Percentiles rank a stretch among this genome's conserved stretches.
phyloP scores from a whole-genome alignment of 805 yeast species.

The Limtongozyma cylindracea region DNA sequence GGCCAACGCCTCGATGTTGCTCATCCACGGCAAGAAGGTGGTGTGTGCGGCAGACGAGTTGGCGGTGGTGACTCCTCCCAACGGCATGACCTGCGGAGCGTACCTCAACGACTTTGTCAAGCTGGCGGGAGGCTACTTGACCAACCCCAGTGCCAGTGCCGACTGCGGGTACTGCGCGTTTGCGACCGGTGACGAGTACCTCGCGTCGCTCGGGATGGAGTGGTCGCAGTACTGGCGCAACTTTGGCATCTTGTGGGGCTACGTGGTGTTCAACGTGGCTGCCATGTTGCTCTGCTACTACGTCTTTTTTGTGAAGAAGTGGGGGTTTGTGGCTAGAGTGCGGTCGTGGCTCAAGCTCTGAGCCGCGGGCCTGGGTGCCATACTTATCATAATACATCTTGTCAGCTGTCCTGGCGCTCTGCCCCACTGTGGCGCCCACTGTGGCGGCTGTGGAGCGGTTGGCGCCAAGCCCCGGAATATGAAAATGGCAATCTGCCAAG shows the following conservation, averaged over 20 bases:
- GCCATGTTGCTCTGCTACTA: too few species aligned
- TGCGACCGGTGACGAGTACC: conserved; percentile 1
- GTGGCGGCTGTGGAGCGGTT: too few species aligned
- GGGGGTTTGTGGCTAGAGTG: too few species aligned
- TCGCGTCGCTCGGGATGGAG: conserved; percentile 1
- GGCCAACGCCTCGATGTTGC: conserved; percentile 20
- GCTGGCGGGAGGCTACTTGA: conserved; percentile 1
- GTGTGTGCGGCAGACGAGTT: conserved; percentile 22
- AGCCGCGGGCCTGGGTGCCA: too few species aligned
- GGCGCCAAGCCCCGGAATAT: too few species aligned
- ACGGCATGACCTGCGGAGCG: conserved; percentile 2
- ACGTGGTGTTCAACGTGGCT: conserved; percentile 1
- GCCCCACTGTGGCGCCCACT: too few species aligned
- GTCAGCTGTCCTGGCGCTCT: too few species aligned
- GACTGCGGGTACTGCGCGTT: conserved; percentile 2
- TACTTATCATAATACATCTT: too few species aligned
- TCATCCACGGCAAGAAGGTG: conserved; percentile 17
- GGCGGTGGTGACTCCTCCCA: conserved; percentile 22
- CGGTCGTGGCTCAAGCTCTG: too few species aligned
- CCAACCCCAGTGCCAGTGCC: conserved; percentile 1
- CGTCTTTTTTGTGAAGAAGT: too few species aligned
- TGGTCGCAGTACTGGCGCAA: conserved; percentile 2
- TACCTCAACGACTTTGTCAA: conserved; percentile 1
- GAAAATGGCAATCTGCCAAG: too few species aligned
- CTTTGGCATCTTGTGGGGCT: conserved; percentile 2